Conservation (phyloP, 176 grass and related monocot genomes). For the Hyparrhenia diplandra region DNA sequence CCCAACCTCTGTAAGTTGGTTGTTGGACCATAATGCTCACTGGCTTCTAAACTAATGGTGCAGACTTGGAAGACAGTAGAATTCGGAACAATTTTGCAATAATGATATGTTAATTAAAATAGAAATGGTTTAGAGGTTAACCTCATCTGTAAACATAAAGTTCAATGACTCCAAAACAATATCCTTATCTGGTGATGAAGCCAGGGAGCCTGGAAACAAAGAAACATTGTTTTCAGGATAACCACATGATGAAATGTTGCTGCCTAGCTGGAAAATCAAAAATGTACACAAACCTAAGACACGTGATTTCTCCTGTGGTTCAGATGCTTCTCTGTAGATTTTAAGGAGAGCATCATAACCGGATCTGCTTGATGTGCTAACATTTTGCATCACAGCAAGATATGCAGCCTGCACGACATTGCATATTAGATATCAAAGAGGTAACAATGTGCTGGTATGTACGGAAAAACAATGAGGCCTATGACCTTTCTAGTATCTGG, state of each 20-base stretch:
- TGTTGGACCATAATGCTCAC: not conserved
- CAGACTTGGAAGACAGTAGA: not conserved
- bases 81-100: not conserved
- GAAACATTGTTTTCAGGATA: slow-evolving; percentile 11
- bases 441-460: not conserved
- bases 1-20: not conserved
- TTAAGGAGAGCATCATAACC: slow-evolving; percentile 74
- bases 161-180: slow-evolving; percentile 75
- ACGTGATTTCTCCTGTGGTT: slow-evolving; percentile 73
- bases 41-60: not conserved
- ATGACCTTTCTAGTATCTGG: slow-evolving; percentile 81
- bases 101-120: not conserved
- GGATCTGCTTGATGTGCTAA: slow-evolving; percentile 49
- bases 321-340: slow-evolving; percentile 63
- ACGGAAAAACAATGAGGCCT: not conserved
- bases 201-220: slow-evolving; percentile 48
- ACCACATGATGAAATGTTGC: not conserved
- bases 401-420: slow-evolving; percentile 63
- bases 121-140: slow-evolving; percentile 15
- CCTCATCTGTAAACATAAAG: slow-evolving; percentile 75
- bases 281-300: slow-evolving; percentile 47
- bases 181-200: slow-evolving; percentile 59
- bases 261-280: not conserved
- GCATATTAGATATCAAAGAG: not conserved
- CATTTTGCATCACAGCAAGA: slow-evolving; percentile 69